Percentiles rank a stretch among this genome's conserved stretches.
Evolutionary conservation across 495 filamentous ascomycete genomes (phyloP).

Genomic region (Lasiosphaeriaceae sp.): DNA sequence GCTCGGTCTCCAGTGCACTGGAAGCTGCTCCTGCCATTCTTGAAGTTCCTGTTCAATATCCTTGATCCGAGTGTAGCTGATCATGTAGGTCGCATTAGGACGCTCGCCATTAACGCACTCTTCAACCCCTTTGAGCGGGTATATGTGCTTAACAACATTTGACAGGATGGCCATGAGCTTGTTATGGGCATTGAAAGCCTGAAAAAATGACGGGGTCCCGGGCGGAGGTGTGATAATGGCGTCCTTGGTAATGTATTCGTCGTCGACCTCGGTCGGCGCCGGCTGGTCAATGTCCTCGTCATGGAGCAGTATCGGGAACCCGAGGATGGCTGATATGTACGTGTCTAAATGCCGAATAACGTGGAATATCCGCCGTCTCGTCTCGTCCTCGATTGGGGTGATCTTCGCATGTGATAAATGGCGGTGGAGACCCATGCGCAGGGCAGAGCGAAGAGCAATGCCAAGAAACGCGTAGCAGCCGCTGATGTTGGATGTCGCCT

Average conservation of each 20-base stretch:
- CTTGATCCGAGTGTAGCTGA: slow-evolving; percentile 82
- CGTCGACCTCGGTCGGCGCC: slow-evolving; percentile 79
- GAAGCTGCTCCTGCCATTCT: slow-evolving; percentile 77
- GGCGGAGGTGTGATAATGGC: slow-evolving; percentile 70
- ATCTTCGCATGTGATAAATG: slow-evolving; percentile 65
- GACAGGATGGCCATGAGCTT: slow-evolving; percentile 70
- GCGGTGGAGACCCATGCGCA: slow-evolving; percentile 86
- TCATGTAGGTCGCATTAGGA: slow-evolving; percentile 60
- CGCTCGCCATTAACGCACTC: slow-evolving; percentile 47
- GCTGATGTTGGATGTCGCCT: slow-evolving; percentile 84
- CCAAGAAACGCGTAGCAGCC: slow-evolving; percentile 93
- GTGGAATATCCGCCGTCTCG: slow-evolving; percentile 84
- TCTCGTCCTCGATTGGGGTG: slow-evolving; percentile 79
- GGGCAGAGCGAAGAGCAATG: slow-evolving; percentile 77
- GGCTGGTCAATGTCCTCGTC: slow-evolving; percentile 92
- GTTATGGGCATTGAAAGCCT: slow-evolving; percentile 82
- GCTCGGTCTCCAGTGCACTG: slow-evolving; percentile 68
- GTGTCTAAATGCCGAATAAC: slow-evolving; percentile 89
- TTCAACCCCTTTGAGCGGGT: slow-evolving; percentile 74
- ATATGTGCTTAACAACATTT: slow-evolving; percentile 85
- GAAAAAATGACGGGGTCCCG: slow-evolving; percentile 69
- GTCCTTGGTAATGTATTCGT: slow-evolving; percentile 80
- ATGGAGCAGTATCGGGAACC: slow-evolving; percentile 77
- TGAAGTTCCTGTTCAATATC: slow-evolving; percentile 88
- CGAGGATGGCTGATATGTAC: slow-evolving; percentile 85